Base-by-base conservation (phyloP, 78 protist genomes). In the Dictyostelium capitatum region DNA sequence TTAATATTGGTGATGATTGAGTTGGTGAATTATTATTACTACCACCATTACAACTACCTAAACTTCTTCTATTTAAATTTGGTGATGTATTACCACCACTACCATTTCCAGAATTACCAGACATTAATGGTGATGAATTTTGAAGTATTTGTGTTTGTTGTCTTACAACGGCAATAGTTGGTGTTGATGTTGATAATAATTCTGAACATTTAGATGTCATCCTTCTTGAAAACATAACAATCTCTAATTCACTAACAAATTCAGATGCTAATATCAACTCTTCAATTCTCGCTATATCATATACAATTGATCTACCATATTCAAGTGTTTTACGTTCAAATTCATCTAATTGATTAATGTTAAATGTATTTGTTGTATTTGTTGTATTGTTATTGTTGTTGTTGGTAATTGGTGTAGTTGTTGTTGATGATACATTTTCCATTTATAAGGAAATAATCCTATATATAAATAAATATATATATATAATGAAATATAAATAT, bases 141-240 rank as follows among this genome's bases (percentile, higher is more conserved):
- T 32, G 80, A 43, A 28, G 80, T 32, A 25, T 17, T 51, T 50
- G 57, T 12, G 12, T 28, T 50, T 46, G 90, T 47, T 20, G 54
- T 30, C 90, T 46, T 32, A 50, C 4, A 14, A 28, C 51, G 5
- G 75, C 75, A 30, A 67, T 67, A 15, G 28, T 67, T 67, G 75
- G 75, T 28, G 75, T 9, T 11, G 28, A 25, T 2, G 75, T 20
- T 14, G 43, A n/a, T 2, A 62, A 59, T 50, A 87, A 14, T 12
- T 87, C 93, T 28, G 93, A 74, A 65, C 93, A 87, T 50, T 82
- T 87, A 0, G 93, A 87, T 20, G 84, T 87, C 93, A 87, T 78
- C 30, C 93, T 74, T 3, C 93, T 56, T 28, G 93, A 87, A 64
- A 87, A 87, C 93, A 87, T 87, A 10, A 87, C 93, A 64, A 87